phyloP scores from a whole-genome alignment of 2,329 filamentous ascomycete genomes.

The Gaeumannomyces sp. region DNA sequence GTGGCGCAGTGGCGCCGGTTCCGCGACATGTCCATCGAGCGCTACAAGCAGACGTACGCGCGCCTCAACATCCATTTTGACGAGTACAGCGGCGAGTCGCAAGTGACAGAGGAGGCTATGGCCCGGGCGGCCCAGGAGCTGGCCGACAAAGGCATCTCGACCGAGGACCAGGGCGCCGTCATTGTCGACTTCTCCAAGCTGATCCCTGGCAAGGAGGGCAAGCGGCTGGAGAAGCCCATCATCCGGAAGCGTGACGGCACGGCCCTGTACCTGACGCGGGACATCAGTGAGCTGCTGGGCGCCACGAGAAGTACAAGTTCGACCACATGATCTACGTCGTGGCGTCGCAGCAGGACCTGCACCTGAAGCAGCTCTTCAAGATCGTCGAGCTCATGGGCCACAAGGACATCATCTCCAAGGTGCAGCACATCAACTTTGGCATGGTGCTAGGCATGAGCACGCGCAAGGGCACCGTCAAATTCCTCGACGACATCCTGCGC shows the following conservation, averaged over 20 bases:
- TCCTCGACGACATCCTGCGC: slow-evolving; percentile 64
- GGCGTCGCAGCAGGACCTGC: slow-evolving; percentile 64
- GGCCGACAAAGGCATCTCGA: slow-evolving; percentile 56
- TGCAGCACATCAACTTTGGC: slow-evolving; percentile 71
- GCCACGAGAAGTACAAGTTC: slow-evolving; percentile 57
- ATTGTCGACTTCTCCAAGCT: slow-evolving; percentile 68
- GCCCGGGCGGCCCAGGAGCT: slow-evolving; percentile 54
- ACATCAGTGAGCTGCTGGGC: slow-evolving; percentile 67
- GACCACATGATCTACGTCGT: slow-evolving; percentile 80
- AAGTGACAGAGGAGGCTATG: slow-evolving; percentile 64
- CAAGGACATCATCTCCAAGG: slow-evolving; percentile 59
- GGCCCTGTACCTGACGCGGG: slow-evolving; percentile 70
- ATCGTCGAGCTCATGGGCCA: slow-evolving; percentile 67
- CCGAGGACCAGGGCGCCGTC: slow-evolving; percentile 65
- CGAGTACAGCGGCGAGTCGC: slow-evolving; percentile 68
- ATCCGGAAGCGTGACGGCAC: slow-evolving; percentile 70
- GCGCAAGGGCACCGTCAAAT: slow-evolving; percentile 68
- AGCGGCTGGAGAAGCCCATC: slow-evolving; percentile 64
- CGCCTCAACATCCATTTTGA: slow-evolving; percentile 67
- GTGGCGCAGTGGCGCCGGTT: slow-evolving; percentile 60
- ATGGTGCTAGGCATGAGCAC: slow-evolving; percentile 67
- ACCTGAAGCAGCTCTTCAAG: slow-evolving; percentile 70
- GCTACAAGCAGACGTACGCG: slow-evolving; percentile 63
- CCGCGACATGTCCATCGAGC: slow-evolving; percentile 59
- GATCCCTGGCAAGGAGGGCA: slow-evolving; percentile 58